These are phyloP conservation scores for Penicillium brevicompactum DNA, from an alignment of 2,329 filamentous ascomycete species.

Conservation along the genomic window DNA sequence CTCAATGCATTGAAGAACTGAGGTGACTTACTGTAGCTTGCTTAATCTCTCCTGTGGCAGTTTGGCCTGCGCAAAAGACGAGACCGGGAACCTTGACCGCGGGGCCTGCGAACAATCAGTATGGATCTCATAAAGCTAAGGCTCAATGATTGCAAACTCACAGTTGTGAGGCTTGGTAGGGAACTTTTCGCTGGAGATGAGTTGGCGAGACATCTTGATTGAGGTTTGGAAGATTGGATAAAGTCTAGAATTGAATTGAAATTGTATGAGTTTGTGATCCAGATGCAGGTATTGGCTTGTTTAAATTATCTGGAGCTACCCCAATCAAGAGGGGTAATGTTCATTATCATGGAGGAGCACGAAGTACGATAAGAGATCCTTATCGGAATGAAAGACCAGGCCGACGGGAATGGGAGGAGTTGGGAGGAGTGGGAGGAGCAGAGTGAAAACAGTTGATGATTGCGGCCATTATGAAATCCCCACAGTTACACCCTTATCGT, in stretches of 20 bases:
- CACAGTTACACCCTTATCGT: background rate
- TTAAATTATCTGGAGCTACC: slow-evolving; percentile 8
- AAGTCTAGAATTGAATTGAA: background rate
- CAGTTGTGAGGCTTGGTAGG: slow-evolving; percentile 52
- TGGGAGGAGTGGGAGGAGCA: slow-evolving; percentile 22
- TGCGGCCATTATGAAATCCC: background rate
- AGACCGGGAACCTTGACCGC: slow-evolving; percentile 50
- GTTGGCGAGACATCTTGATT: slow-evolving; percentile 47
- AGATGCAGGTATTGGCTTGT: background rate
- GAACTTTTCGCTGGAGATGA: slow-evolving; percentile 52
- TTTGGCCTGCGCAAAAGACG: slow-evolving; percentile 52
- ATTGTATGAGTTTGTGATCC: background rate
- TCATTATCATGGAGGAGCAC: slow-evolving; percentile 10
- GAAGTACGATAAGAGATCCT: background rate
- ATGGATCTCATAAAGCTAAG: background rate
- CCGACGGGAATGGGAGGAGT: slow-evolving; percentile 6
- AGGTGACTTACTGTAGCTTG: slow-evolving; percentile 45
- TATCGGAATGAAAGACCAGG: background rate
- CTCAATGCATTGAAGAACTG: background rate
- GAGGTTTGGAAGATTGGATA: background rate
- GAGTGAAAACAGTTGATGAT: background rate
- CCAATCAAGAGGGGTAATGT: background rate
- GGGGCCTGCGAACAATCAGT: slow-evolving; percentile 32
- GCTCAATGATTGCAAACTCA: slow-evolving; percentile 20
- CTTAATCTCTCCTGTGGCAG: slow-evolving; percentile 54